Evolutionary conservation across 2,329 filamentous ascomycete genomes (phyloP), one percentile per base, ranked within the genome.

Genomic region (Ceratocystis variospora): DNA sequence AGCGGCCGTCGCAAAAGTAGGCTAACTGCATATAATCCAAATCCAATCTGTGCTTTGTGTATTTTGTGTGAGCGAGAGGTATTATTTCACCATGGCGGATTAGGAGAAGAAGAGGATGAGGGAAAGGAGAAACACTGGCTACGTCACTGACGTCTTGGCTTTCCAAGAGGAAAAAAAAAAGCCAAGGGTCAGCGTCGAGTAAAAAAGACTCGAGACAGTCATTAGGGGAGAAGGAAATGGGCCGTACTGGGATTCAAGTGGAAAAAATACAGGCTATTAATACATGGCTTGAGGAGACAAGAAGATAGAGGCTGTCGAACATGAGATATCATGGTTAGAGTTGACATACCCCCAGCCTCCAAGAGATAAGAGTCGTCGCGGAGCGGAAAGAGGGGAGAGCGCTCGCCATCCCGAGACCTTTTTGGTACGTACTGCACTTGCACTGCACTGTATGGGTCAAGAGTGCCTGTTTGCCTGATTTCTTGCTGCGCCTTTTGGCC

Each of bases 1-100:
- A 65, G 55, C 53, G 63, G 50, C 48, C 63, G 63, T 59, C 48
- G 46, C 41, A 45, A 45, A 41, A 46, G 22, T 25, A 62, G 31
- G 22, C 41, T 46, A 62, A 25, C 45, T 46, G 41, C 61, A 53
- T 53, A 53, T 15, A 53, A 53, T 53, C 48, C 19, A 15, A 41
- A 41, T 41, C 37, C 19, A 25, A 5, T 28, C 41, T 62, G 28
- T 33, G 12, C n/a, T 61, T 7, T 59, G 25, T 31, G 55, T 61
- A 41, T 41, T 41, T 10, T 41, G 15, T 33, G 28, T 61, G n/a
- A 8, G n/a, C 33, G 15, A 17, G 55, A 8, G 15, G 19, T 48
- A 48, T 48, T 48, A 48, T 41, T 12, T 41, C 37, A 41, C 37
- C 37, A 12, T 10, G 4, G 37, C 37, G 37, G 10, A 41, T 41